Percentiles rank a stretch among this genome's conserved stretches.
Conservation (phyloP, 164 flowering plant genomes). For the Berberis thunbergii region DNA sequence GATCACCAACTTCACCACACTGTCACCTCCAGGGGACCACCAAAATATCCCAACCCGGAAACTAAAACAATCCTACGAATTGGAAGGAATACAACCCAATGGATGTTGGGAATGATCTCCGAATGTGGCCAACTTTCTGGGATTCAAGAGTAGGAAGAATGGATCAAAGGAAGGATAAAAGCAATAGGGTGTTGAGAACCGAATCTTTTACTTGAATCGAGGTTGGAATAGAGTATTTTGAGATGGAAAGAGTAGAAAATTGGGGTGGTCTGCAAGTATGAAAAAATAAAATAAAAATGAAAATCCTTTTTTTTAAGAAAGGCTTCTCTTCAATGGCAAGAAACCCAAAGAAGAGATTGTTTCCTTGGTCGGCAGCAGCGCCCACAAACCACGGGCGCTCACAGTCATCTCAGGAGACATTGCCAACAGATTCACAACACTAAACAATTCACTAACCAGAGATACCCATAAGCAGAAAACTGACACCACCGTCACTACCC, state of each 20-base stretch:
- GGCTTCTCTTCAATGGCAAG: slow-evolving; percentile 33
- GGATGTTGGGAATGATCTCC: slow-evolving; percentile 29
- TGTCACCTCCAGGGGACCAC: neutral
- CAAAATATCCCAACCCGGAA: slow-evolving; percentile 11
- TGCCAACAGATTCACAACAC: slow-evolving; percentile 39
- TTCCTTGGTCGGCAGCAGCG: slow-evolving; percentile 67
- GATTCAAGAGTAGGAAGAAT: slow-evolving; percentile 27
- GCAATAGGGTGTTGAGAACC: slow-evolving; percentile 19
- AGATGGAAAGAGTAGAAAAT: slow-evolving; percentile 23
- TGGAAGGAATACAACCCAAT: slow-evolving; percentile 15
- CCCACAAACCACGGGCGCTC: slow-evolving; percentile 61
- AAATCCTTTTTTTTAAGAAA: slow-evolving; percentile 18
- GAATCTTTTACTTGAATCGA: slow-evolving; percentile 49
- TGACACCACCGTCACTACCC: slow-evolving; percentile 51
- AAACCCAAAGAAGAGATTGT: slow-evolving; percentile 34
- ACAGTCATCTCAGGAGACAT: slow-evolving; percentile 68
- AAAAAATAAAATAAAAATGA: no score
- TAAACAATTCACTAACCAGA: slow-evolving; percentile 36
- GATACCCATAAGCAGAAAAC: slow-evolving; percentile 52
- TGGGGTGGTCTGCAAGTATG: slow-evolving; percentile 14
- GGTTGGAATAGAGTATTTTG: slow-evolving; percentile 20
- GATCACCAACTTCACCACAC: neutral
- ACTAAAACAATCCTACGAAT: slow-evolving; percentile 8
- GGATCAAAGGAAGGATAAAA: slow-evolving; percentile 26
- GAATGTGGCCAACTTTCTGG: slow-evolving; percentile 24